Evolutionary conservation across 1,284 basidiomycete species (phyloP).

Genomic region (Tilletia horrida): DNA sequence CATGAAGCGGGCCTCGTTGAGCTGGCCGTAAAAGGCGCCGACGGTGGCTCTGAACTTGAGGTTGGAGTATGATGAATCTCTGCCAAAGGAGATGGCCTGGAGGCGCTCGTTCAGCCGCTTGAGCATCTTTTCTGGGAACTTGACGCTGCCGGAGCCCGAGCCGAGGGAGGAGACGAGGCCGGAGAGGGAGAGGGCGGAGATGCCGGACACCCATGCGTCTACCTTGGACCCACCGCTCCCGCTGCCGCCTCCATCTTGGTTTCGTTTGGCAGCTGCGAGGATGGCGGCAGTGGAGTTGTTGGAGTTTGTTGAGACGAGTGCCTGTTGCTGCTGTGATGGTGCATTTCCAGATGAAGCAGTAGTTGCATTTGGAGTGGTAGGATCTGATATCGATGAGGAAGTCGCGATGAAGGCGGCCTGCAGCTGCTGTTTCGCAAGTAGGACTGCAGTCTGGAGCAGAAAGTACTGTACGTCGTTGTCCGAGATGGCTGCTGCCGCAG

Average conservation of each 20-base stretch:
- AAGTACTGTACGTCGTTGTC: conserved; percentile 17
- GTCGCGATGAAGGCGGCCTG: neutral
- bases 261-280: conserved; percentile 2
- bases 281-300: neutral
- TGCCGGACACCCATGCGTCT: conserved; percentile 16
- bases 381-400: neutral
- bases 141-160: conserved; percentile 30
- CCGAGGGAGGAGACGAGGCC: neutral
- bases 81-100: conserved; percentile 49
- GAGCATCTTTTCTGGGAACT: conserved; percentile 52
- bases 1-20: conserved; percentile 43
- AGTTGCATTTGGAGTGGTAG: neutral
- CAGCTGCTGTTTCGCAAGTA: conserved; percentile 10
- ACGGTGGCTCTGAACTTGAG: conserved; percentile 46
- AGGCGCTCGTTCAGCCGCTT: conserved; percentile 47
- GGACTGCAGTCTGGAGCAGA: conserved; percentile 13
- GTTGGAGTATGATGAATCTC: conserved; percentile 43
- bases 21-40: conserved; percentile 50
- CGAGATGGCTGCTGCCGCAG: neutral
- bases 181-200: conserved; percentile 13
- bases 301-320: neutral
- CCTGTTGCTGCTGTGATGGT: neutral
- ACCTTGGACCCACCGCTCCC: neutral
- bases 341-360: neutral
- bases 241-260: neutral